A percentile compares a stretch with the other conserved stretches of the same genome.
phyloP scores from a whole-genome alignment of 2,329 filamentous ascomycete genomes.

The Metarhizium brunneum region DNA sequence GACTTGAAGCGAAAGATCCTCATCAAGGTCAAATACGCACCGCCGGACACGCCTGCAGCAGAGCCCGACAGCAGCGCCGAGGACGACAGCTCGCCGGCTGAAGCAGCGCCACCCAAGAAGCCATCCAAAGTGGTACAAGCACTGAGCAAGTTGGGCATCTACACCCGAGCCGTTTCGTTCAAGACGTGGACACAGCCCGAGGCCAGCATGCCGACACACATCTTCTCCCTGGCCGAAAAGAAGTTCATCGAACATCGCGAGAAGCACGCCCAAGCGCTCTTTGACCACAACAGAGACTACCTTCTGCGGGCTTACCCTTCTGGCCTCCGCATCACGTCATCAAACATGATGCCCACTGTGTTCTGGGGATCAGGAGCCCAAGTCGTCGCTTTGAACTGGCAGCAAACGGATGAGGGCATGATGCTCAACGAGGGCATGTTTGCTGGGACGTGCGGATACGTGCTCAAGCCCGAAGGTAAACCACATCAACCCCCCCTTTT shows the following conservation, averaged over 20 bases:
- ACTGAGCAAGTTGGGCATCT: conserved; percentile 69
- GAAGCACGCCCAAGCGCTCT: conserved; percentile 44
- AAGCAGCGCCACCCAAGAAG: conserved; percentile 33
- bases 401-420: conserved; percentile 82
- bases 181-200: conserved; percentile 67
- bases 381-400: conserved; percentile 90
- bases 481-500: background rate
- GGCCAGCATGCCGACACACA: conserved; percentile 53
- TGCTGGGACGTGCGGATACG: conserved; percentile 70
- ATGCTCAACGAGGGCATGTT: conserved; percentile 97
- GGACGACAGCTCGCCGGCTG: conserved; percentile 30
- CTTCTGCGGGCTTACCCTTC: conserved; percentile 87
- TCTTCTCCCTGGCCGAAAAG: conserved; percentile 59
- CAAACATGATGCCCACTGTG: conserved; percentile 74
- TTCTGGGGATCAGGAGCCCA: conserved; percentile 89
- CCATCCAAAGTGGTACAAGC: conserved; percentile 58
- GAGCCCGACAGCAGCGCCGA: conserved; percentile 21
- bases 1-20: conserved; percentile 70
- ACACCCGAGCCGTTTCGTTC: conserved; percentile 77
- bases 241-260: conserved; percentile 53
- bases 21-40: conserved; percentile 68
- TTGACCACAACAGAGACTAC: conserved; percentile 72
- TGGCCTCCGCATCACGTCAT: conserved; percentile 70
- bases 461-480: conserved; percentile 68
- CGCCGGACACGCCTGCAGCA: conserved; percentile 27